Evolutionary conservation across 1,284 basidiomycete genomes (phyloP).

Genomic region (Papiliotrema flavescens): DNA sequence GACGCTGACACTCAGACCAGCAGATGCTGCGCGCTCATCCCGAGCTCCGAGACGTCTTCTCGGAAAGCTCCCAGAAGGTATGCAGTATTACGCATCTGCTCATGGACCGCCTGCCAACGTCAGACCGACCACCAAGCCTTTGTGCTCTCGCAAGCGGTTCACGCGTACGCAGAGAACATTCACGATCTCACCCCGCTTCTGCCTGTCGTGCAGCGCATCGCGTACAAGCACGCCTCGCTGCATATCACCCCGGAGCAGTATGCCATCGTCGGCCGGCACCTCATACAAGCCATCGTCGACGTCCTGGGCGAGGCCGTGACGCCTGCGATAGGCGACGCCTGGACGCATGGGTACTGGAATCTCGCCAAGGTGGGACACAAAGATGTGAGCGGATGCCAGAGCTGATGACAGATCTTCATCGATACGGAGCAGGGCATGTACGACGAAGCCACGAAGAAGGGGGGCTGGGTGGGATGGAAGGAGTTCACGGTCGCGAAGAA

Average conservation of each 20-base stretch:
- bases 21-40: conserved; percentile 34
- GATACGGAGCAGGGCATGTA: conserved; percentile 33
- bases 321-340: conserved; percentile 31
- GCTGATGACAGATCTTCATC: conserved; percentile 27
- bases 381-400: not conserved
- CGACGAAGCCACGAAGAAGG: conserved; percentile 13
- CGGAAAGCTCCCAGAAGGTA: conserved; percentile 22
- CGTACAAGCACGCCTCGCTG: conserved; percentile 37
- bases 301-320: conserved; percentile 39
- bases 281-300: conserved; percentile 30
- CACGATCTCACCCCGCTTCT: conserved; percentile 34
- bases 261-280: conserved; percentile 31
- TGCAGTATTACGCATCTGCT: not conserved
- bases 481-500: conserved; percentile 27
- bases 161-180: conserved; percentile 40
- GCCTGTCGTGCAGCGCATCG: conserved; percentile 34
- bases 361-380: conserved; percentile 15
- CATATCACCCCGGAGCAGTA: conserved; percentile 38
- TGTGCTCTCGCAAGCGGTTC: conserved; percentile 34
- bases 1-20: conserved; percentile 15
- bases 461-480: conserved; percentile 32
- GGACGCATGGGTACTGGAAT: conserved; percentile 33
- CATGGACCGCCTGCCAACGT: not conserved
- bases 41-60: conserved; percentile 34
- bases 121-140: conserved; percentile 27